Evolutionary conservation across 2,329 filamentous ascomycete genomes (phyloP).

Genomic region (Cladorrhinum sp.): DNA sequence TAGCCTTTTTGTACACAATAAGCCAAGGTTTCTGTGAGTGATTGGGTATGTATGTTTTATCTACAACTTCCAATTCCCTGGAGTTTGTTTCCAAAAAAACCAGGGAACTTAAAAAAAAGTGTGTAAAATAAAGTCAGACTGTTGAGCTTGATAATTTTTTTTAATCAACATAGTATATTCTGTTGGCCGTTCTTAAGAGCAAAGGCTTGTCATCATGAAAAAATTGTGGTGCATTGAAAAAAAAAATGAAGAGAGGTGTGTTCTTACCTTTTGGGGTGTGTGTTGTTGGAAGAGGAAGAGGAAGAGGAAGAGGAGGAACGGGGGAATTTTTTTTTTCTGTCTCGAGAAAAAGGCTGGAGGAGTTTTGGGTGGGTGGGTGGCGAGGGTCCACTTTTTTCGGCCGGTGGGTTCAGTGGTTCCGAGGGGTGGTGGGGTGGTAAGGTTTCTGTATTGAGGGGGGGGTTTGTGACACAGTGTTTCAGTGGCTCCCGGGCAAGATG

Average conservation of each 20-base stretch:
- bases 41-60: too few relatives aligned
- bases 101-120: conserved; percentile 5
- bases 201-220: conserved; percentile 54
- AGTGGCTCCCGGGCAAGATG: too few relatives aligned
- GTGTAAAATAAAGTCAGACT: conserved; percentile 48
- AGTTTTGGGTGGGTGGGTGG: too few relatives aligned
- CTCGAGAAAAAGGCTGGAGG: background rate
- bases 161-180: conserved; percentile 56
- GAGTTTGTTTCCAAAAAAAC: too few relatives aligned
- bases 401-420: too few relatives aligned
- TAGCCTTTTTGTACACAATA: conserved; percentile 9
- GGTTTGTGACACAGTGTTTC: too few relatives aligned
- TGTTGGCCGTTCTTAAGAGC: conserved; percentile 65
- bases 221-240: background rate
- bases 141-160: conserved; percentile 60
- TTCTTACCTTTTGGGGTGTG: conserved; percentile 1
- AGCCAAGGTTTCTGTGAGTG: background rate
- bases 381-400: too few relatives aligned
- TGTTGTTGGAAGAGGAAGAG: background rate
- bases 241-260: too few relatives aligned
- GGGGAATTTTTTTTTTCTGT: background rate
- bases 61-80: background rate
- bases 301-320: background rate
- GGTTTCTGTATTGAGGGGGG: too few relatives aligned
- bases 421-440: too few relatives aligned